phyloP scores from a whole-genome alignment of 176 grass and related monocot genomes.

The Neostapfia colusana region DNA sequence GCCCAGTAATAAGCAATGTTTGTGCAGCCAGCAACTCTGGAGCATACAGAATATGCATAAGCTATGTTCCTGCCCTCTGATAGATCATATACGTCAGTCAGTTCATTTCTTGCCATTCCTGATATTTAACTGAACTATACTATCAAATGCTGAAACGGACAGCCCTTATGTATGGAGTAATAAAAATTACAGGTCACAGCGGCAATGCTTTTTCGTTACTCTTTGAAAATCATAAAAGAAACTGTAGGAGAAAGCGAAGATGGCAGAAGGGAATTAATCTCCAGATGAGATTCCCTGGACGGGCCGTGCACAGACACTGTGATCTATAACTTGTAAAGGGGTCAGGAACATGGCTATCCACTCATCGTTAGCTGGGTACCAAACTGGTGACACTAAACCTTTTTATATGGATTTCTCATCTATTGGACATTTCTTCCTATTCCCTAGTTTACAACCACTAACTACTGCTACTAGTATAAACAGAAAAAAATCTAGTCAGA shows the following conservation, averaged over 20 bases:
- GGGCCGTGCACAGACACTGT: background rate
- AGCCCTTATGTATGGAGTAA: too few species aligned
- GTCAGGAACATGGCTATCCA: conserved; percentile 16
- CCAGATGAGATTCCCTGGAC: background rate
- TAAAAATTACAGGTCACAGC: too few species aligned
- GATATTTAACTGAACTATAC: too few species aligned
- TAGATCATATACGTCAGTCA: too few species aligned
- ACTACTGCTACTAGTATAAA: conserved; percentile 49
- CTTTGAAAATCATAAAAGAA: too few species aligned
- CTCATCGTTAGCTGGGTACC: conserved; percentile 15
- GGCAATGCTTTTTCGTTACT: too few species aligned
- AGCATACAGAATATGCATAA: too few species aligned
- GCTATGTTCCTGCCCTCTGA: too few species aligned
- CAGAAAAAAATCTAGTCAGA: conserved; percentile 22
- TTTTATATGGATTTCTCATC: conserved; percentile 36
- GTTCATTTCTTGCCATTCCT: too few species aligned
- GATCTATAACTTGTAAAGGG: background rate
- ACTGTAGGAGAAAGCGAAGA: background rate
- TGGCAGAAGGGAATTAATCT: background rate
- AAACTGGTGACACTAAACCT: conserved; percentile 40
- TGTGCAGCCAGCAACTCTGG: too few species aligned
- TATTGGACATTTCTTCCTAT: conserved; percentile 33
- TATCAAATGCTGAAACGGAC: too few species aligned
- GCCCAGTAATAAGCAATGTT: too few species aligned
- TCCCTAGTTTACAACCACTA: conserved; percentile 50